These are phyloP conservation scores for Phaeotremella skinneri DNA, from an alignment of 768 basidiomycete genomes.

Conservation along the genomic window DNA sequence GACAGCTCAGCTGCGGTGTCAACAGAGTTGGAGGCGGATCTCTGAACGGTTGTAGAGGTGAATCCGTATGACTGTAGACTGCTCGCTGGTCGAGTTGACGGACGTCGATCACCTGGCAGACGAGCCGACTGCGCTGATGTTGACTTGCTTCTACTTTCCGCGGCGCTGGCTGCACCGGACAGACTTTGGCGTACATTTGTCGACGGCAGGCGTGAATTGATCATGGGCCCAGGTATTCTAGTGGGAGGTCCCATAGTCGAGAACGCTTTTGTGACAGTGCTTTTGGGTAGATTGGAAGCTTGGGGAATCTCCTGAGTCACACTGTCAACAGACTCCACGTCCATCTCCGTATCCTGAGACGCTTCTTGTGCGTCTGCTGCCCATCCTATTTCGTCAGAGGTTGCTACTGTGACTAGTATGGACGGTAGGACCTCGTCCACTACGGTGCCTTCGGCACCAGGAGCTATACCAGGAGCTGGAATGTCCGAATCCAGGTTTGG, in stretches of 20 bases:
- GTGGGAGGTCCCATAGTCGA: conserved; percentile 20
- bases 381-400: not conserved
- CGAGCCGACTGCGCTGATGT: not conserved
- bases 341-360: not conserved
- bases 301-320: not conserved
- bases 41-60: conserved; percentile 1
- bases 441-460: too few relatives aligned
- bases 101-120: conserved; percentile 14
- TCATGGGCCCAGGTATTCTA: conserved; percentile 17
- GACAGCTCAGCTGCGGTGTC: not conserved
- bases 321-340: not conserved
- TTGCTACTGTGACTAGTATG: not conserved
- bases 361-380: not conserved
- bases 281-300: not conserved
- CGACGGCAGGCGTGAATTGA: not conserved
- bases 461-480: too few relatives aligned
- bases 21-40: not conserved
- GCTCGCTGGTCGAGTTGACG: conserved; percentile 20
- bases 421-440: not conserved
- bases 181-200: not conserved
- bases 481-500: not conserved
- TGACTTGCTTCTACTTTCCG: not conserved
- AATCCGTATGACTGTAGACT: not conserved
- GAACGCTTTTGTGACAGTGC: not conserved
- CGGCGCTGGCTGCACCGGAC: not conserved